Evolutionary conservation across 108 stramenopile species (phyloP).

Genomic region (Epipyxis sp.): DNA sequence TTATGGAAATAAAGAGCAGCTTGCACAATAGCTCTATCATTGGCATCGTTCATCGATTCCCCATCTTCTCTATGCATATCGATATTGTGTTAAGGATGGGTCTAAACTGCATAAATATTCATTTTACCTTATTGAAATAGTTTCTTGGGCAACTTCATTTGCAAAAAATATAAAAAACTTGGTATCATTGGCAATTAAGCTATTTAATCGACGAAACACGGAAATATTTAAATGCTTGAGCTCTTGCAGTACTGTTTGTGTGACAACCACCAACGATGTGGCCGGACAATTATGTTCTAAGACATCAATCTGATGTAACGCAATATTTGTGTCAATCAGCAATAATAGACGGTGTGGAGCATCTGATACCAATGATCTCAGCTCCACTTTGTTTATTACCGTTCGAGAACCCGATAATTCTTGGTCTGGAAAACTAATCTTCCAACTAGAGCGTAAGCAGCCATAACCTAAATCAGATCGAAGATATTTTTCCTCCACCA

Average conservation of each 20-base stretch:
- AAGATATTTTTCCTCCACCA: constrained; percentile 6
- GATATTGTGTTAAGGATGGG: too few relatives aligned
- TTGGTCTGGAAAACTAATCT: too few relatives aligned
- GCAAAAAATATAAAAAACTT: constrained; percentile 56
- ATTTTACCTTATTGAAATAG: not conserved
- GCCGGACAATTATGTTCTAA: constrained; percentile 47
- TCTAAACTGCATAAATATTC: not conserved
- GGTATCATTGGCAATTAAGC: constrained; percentile 48
- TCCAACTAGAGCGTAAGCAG: not conserved
- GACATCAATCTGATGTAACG: constrained; percentile 61
- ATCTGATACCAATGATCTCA: not conserved
- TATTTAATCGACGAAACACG: constrained; percentile 48
- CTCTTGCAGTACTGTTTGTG: constrained; percentile 45
- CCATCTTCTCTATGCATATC: constrained; percentile 23
- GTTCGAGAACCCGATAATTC: too few relatives aligned
- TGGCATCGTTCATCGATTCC: constrained; percentile 60
- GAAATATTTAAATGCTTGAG: constrained; percentile 46
- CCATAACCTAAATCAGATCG: not conserved
- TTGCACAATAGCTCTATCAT: constrained; percentile 57
- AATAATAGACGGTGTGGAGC: not conserved
- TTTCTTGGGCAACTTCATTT: constrained; percentile 41
- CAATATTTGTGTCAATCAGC: constrained; percentile 62
- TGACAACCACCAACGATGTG: constrained; percentile 31
- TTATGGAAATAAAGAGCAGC: constrained; percentile 43
- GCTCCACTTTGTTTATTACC: not conserved